These are phyloP conservation scores for Boletus insuetus DNA, from an alignment of 768 basidiomycete genomes.

Conservation along the genomic window DNA sequence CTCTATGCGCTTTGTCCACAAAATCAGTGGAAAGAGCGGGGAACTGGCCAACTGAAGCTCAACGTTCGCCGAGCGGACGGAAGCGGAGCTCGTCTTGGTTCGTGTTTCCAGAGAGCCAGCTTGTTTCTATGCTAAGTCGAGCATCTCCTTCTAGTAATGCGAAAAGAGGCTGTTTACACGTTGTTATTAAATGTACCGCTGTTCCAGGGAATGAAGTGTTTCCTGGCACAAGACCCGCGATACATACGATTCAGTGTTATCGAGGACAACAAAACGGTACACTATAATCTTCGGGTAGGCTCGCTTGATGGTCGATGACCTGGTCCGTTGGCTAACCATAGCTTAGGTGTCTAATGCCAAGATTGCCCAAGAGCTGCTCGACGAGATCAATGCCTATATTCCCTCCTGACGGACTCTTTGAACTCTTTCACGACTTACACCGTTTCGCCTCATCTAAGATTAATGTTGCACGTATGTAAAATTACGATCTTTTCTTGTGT, in stretches of 20 bases:
- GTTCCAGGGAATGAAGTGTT: slow-evolving; percentile 76
- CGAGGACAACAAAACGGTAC: slow-evolving; percentile 55
- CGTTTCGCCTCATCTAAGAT: slow-evolving; percentile 31
- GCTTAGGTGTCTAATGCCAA: slow-evolving; percentile 63
- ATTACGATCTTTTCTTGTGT: slow-evolving; percentile 28
- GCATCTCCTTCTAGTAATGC: slow-evolving; percentile 57
- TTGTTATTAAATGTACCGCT: slow-evolving; percentile 71
- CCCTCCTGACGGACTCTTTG: slow-evolving; percentile 29
- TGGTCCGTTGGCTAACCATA: not conserved
- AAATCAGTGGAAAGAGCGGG: slow-evolving; percentile 75
- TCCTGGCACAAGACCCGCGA: slow-evolving; percentile 71
- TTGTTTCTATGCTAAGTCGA: slow-evolving; percentile 8
- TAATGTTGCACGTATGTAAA: slow-evolving; percentile 35
- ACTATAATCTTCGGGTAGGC: slow-evolving; percentile 75
- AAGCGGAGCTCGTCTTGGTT: slow-evolving; percentile 66
- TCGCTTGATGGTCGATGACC: not conserved
- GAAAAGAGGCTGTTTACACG: slow-evolving; percentile 79
- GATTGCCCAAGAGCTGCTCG: slow-evolving; percentile 66
- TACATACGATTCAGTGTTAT: slow-evolving; percentile 77
- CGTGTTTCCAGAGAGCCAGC: not conserved
- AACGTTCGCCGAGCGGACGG: slow-evolving; percentile 67
- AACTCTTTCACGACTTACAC: slow-evolving; percentile 14
- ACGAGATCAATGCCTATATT: slow-evolving; percentile 47
- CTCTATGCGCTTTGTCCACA: slow-evolving; percentile 56
- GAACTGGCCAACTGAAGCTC: slow-evolving; percentile 66